Conservation (phyloP, 208 protist genomes). For the Leishmania gerbilli region DNA sequence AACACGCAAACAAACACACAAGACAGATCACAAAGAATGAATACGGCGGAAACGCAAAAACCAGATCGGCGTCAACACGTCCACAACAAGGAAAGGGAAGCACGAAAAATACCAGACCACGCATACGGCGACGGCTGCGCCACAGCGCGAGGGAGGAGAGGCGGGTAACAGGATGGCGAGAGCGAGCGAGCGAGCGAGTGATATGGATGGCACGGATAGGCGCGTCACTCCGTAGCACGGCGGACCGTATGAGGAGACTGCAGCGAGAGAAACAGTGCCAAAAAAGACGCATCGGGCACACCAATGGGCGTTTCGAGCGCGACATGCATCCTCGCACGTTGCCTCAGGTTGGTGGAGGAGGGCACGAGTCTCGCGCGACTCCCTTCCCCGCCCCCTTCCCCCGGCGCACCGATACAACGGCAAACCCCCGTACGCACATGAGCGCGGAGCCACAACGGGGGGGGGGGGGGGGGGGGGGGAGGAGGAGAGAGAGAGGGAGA, state of each 20-base stretch:
- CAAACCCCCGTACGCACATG: not conserved
- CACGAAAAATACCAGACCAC: not conserved
- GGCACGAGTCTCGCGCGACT: not conserved
- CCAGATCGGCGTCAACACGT: not conserved
- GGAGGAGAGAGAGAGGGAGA: not conserved
- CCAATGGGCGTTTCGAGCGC: too few relatives aligned
- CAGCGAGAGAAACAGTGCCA: not conserved
- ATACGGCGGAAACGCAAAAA: not conserved
- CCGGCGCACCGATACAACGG: not conserved
- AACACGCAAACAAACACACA: not conserved
- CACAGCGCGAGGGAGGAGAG: not conserved
- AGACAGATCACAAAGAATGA: not conserved
- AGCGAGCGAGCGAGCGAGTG: too few relatives aligned
- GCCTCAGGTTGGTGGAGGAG: not conserved
- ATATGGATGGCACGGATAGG: not conserved
- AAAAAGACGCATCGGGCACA: not conserved
- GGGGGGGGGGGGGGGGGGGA: not conserved
- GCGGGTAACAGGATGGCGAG: not conserved
- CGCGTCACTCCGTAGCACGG: not conserved
- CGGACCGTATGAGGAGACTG: not conserved
- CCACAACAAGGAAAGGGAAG: not conserved
- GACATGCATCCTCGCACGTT: not conserved
- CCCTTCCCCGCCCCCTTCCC: too few relatives aligned
- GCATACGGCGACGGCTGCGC: not conserved
- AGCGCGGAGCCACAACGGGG: not conserved